Evolutionary conservation across 202 grass and related monocot genomes (phyloP), one percentile per base, ranked within the genome.

Genomic region (Setaria italica): DNA sequence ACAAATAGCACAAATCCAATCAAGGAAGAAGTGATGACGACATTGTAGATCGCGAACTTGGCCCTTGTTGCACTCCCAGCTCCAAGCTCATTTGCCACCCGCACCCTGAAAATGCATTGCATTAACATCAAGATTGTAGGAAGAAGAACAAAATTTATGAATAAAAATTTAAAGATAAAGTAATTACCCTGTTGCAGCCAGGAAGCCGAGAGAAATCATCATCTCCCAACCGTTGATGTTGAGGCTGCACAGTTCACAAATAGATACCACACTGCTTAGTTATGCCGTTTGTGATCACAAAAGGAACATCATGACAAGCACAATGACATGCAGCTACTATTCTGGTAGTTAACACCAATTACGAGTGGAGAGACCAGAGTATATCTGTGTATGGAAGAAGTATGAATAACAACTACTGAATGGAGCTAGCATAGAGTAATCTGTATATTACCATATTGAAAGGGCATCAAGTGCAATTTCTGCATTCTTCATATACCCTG

Each of bases 151-250:
- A 41, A 39, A 12, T 15, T 39, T 16, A 58, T 2, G 12, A 45
- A 53, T 25, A 37, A 60, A 20, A 49, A 20, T 2, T 1, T 33
- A 54, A 62, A 37, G 42, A 76, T 43, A 3, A 35, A 42, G 6
- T 69, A 77, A 12, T 25, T 94, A 97, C 95, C 92, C 95, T 49
- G 80, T 90, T 63, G 86, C 88, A 53, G 64, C 82, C 77, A 95
- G 72, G 64, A 97, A 95, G 58, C 95, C 92, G 0, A 97, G 32
- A 9, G 92, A 85, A 33, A 97, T 91, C 95, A 97, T 97, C 95
- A 97, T 93, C 85, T 95, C 91, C 95, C 92, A 97, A 11, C 92
- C 95, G 51, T 94, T 97, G 82, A 94, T 97, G 25, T 97, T 97
- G 21, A 97, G 79, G 86, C 95, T 95, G 81, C 77, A 89, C 47